These are phyloP conservation scores for Blepharisma japonicum DNA, from an alignment of 73 alveolate species.

Conservation along the genomic window DNA sequence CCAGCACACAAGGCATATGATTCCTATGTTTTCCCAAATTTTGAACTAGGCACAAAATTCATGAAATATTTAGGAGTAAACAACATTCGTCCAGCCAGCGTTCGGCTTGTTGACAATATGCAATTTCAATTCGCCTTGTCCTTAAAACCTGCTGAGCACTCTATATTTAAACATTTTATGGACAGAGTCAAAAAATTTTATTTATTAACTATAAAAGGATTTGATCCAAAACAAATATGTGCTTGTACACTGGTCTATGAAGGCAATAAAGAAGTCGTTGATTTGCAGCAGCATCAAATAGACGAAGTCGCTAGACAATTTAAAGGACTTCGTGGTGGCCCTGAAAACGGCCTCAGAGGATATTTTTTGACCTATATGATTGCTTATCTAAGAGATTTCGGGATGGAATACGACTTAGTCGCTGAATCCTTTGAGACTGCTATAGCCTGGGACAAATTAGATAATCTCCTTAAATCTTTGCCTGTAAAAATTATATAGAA, in stretches of 20 bases:
- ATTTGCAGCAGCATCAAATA: conserved; percentile 51
- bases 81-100: conserved; percentile 78
- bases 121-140: conserved; percentile 82
- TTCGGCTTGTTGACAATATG: conserved; percentile 80
- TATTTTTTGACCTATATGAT: conserved; percentile 83
- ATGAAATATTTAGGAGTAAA: conserved; percentile 70
- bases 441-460: conserved; percentile 80
- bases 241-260: conserved; percentile 78
- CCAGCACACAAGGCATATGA: conserved; percentile 77
- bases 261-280: conserved; percentile 67
- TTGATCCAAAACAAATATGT: conserved; percentile 75
- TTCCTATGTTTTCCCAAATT: conserved; percentile 78
- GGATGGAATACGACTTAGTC: conserved; percentile 57
- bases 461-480: conserved; percentile 23
- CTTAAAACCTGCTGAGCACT: conserved; percentile 60
- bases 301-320: conserved; percentile 54
- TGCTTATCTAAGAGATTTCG: conserved; percentile 88
- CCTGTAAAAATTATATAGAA: conserved; percentile 8
- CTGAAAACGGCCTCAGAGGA: conserved; percentile 88
- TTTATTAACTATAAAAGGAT: conserved; percentile 66
- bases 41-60: conserved; percentile 77
- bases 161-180: conserved; percentile 51
- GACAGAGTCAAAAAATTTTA: conserved; percentile 74
- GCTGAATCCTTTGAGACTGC: conserved; percentile 86
- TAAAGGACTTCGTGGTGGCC: conserved; percentile 86